These are phyloP conservation scores for Colletotrichum cuscutae DNA, from an alignment of 2,329 filamentous ascomycete genomes.

Conservation along the genomic window DNA sequence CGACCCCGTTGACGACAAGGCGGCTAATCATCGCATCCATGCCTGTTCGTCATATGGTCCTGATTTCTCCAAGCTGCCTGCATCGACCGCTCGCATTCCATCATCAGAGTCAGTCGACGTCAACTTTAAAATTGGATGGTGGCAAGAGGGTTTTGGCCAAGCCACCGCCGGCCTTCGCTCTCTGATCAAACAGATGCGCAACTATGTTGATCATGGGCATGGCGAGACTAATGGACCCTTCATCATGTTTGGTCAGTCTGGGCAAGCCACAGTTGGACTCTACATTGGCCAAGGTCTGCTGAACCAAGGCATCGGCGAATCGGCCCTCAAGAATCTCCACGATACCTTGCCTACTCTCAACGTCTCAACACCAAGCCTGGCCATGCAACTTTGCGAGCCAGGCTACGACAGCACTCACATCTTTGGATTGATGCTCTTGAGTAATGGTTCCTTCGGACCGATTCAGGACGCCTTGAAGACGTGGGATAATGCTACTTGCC, in stretches of 20 bases:
- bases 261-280: slow-evolving; percentile 44
- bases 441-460: slow-evolving; percentile 43
- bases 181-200: slow-evolving; percentile 42
- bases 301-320: slow-evolving; percentile 39
- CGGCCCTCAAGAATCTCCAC: slow-evolving; percentile 43
- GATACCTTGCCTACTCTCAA: slow-evolving; percentile 38
- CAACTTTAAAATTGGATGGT: slow-evolving; percentile 43
- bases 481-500: slow-evolving; percentile 43
- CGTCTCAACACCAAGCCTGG: slow-evolving; percentile 41
- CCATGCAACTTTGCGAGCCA: slow-evolving; percentile 49
- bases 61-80: slow-evolving; percentile 29
- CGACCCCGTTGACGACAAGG: slow-evolving; percentile 44
- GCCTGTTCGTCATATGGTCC: slow-evolving; percentile 41
- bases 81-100: slow-evolving; percentile 14
- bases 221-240: slow-evolving; percentile 36
- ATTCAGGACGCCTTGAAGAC: slow-evolving; percentile 44
- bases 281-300: slow-evolving; percentile 48
- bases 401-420: slow-evolving; percentile 43
- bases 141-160: slow-evolving; percentile 37
- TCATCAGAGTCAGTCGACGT: slow-evolving; percentile 35
- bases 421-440: slow-evolving; percentile 46
- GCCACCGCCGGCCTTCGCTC: slow-evolving; percentile 38
- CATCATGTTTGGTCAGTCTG: slow-evolving; percentile 44
- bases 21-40: slow-evolving; percentile 42
- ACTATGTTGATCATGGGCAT: slow-evolving; percentile 41